Evolutionary conservation across 2,329 filamentous ascomycete genomes (phyloP).

Genomic region (Thermochaetoides dissita): DNA sequence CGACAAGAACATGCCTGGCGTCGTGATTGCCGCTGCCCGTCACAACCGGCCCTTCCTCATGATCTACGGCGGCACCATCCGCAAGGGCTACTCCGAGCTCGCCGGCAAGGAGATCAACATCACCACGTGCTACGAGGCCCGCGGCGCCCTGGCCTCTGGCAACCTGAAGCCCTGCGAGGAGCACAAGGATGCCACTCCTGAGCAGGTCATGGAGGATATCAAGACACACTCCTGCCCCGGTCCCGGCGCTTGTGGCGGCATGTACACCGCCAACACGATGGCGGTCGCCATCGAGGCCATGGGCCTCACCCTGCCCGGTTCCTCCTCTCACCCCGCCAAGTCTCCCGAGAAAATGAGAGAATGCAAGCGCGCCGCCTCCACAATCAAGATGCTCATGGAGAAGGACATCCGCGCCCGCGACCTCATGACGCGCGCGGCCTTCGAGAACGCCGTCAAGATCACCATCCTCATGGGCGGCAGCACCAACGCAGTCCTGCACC

Average conservation of each 20-base stretch:
- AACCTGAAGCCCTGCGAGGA: slow-evolving; percentile 48
- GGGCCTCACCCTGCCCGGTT: slow-evolving; percentile 69
- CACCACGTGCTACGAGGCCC: slow-evolving; percentile 74
- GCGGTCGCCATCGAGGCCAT: slow-evolving; percentile 81
- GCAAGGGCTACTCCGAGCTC: slow-evolving; percentile 67
- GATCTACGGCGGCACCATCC: slow-evolving; percentile 89
- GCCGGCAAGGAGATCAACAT: slow-evolving; percentile 75
- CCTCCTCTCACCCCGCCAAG: slow-evolving; percentile 67
- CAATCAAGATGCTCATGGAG: slow-evolving; percentile 68
- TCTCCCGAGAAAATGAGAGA: slow-evolving; percentile 77
- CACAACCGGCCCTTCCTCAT: slow-evolving; percentile 88
- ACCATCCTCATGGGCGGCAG: slow-evolving; percentile 87
- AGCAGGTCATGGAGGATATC: slow-evolving; percentile 73
- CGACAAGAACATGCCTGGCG: slow-evolving; percentile 96
- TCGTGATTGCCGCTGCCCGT: slow-evolving; percentile 77
- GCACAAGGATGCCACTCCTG: slow-evolving; percentile 44
- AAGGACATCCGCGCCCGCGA: slow-evolving; percentile 69
- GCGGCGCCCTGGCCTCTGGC: slow-evolving; percentile 69
- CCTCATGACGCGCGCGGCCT: slow-evolving; percentile 63
- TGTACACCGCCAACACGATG: slow-evolving; percentile 95
- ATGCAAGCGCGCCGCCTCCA: slow-evolving; percentile 66
- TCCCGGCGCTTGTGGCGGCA: slow-evolving; percentile 59
- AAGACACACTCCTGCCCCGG: slow-evolving; percentile 66
- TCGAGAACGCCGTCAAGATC: slow-evolving; percentile 79
- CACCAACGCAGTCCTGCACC: slow-evolving; percentile 79